These are phyloP conservation scores for Blastocystis hominis DNA, from an alignment of 352 stramenopile species.

Conservation along the genomic window DNA sequence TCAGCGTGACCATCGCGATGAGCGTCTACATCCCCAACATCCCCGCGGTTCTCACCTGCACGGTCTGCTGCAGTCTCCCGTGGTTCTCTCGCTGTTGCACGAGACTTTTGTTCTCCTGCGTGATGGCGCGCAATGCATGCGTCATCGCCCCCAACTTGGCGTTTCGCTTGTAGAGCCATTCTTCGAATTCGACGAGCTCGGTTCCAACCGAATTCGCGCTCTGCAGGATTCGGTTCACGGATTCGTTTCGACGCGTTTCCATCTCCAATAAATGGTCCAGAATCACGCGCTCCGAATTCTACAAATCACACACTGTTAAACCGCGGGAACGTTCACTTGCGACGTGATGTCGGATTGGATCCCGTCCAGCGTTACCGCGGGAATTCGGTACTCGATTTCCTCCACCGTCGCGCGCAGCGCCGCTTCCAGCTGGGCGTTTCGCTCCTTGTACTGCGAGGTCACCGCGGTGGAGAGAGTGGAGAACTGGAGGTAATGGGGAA, in stretches of 20 bases:
- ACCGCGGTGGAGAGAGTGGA: neutral
- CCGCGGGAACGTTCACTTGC: neutral
- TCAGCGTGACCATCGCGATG: constrained; percentile 6
- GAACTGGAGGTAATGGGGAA: neutral
- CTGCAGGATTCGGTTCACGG: neutral
- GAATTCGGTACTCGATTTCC: neutral
- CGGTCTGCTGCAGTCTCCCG: neutral
- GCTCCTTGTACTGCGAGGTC: neutral
- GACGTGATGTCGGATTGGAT: neutral
- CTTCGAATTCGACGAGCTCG: neutral
- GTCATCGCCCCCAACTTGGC: constrained; percentile 18
- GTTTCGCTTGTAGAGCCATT: constrained; percentile 30
- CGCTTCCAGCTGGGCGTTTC: neutral
- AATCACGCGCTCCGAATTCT: constrained; percentile 40
- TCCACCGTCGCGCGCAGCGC: neutral
- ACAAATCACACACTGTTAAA: neutral
- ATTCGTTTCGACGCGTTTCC: neutral
- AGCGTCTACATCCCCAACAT: neutral
- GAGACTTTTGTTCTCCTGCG: constrained; percentile 11
- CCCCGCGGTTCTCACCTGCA: neutral
- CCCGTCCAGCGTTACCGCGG: neutral
- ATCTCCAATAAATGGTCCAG: constrained; percentile 46
- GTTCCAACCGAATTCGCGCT: neutral
- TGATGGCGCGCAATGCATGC: neutral
- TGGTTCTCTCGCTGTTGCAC: constrained; percentile 12